A percentile compares a stretch with the other conserved stretches of the same genome.
Conservation (phyloP, 441 rosid genomes). For the Gossypium aridum region DNA sequence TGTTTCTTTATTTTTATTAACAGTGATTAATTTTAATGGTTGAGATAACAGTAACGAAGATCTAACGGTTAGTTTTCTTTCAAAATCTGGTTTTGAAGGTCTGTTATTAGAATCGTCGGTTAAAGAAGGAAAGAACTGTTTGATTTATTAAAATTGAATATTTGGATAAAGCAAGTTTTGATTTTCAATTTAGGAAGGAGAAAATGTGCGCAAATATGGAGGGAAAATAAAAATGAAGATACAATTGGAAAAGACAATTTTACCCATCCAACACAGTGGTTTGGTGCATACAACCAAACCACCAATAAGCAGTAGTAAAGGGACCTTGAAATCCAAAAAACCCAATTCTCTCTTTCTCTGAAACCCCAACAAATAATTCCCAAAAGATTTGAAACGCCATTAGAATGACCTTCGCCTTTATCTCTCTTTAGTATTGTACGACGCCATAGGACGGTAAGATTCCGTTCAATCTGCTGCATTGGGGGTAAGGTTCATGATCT, state of each 20-base stretch:
- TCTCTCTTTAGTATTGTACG: neutral
- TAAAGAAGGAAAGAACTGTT: too few relatives aligned
- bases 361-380: conserved; percentile 7
- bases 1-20: too few relatives aligned
- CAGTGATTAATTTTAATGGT: too few relatives aligned
- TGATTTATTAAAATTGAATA: too few relatives aligned
- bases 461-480: conserved; percentile 20
- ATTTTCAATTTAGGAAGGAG: conserved; percentile 1
- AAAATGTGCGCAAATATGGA: conserved; percentile 28
- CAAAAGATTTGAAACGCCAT: conserved; percentile 18
- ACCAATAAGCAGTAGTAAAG: conserved; percentile 5
- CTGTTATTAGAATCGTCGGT: too few relatives aligned
- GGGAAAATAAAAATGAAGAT: conserved; percentile 34
- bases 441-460: conserved; percentile 10
- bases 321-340: neutral
- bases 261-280: conserved; percentile 19
- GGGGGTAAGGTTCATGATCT: conserved; percentile 1
- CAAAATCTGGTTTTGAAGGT: too few relatives aligned
- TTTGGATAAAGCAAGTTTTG: neutral
- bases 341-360: neutral
- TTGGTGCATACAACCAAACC: neutral
- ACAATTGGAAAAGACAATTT: conserved; percentile 27
- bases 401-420: conserved; percentile 18
- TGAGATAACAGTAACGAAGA: too few relatives aligned
- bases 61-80: too few relatives aligned